Base-by-base conservation (phyloP, 805 yeast genomes). In the Pichia insulana region DNA sequence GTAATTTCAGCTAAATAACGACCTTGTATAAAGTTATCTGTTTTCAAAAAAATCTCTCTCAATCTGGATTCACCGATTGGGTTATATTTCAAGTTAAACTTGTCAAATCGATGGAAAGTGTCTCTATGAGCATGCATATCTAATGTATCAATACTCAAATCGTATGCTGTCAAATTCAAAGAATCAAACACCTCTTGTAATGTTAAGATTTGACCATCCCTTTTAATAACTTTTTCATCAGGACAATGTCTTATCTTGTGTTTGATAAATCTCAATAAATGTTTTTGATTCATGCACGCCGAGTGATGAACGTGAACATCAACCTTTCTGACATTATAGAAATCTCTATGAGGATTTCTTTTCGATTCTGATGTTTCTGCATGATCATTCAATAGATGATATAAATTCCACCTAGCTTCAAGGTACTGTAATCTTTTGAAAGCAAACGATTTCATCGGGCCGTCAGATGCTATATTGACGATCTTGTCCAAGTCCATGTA, bases 71-170 rank as follows among this genome's bases (percentile, higher is more conserved):
- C 98, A 26, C 99, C 99, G 53, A 92, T 83, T 17, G 99, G 99
- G 59, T 92, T 92, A 67, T 92, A 92, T 62, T 92, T 94, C 66
- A 92, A 71, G 62, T 92, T 92, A 73, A 92, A 92, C 65, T 92
- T 92, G 64, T 92, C 99, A 58, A 92, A 92, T 55, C 99, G 74
- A 63, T 92, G 99, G 74, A 92, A 92, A 1, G 97, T 84, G 57
- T 92, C 99, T 50, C 89, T 84, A 62, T 92, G 98, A 5, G 99
- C 99, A 64, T 92, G 99, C 99, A 92, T 92, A 64, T 92, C 99
- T 51, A 92, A 72, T 2, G 98, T 94, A 57, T 92, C 99, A 55
- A 92, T 92, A 44, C 95, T 83, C 45, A 92, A 70, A 59, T 92
- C 98, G 59, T 94, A 92, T 2, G 97, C 97, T 0, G 96, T 82